Percentiles rank a stretch among this genome's conserved stretches.
Evolutionary conservation across 192 early-diverging fungal species (phyloP).

Genomic region (Helicostylum pulchrum): DNA sequence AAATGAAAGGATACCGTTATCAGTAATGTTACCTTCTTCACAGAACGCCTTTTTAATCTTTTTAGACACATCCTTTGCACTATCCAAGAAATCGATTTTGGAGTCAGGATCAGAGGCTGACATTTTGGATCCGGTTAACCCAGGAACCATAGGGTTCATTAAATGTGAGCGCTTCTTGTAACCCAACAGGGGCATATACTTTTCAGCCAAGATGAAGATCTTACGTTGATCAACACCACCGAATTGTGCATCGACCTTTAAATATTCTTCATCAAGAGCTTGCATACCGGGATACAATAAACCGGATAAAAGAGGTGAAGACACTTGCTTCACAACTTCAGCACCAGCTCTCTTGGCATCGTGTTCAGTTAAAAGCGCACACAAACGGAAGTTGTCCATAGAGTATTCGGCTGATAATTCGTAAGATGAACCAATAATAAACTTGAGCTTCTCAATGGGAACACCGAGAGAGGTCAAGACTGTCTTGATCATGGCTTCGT

Average conservation of each 20-base stretch:
- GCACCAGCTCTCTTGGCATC: constrained; percentile 98
- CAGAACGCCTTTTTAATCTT: constrained; percentile 97
- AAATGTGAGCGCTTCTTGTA: constrained; percentile 96
- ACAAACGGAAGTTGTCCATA: constrained; percentile 88
- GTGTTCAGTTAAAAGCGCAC: constrained; percentile 84
- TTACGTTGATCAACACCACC: constrained; percentile 99
- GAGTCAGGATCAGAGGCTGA: constrained; percentile 93
- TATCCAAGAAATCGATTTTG: constrained; percentile 96
- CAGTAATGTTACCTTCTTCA: constrained; percentile 88
- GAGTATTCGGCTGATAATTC: constrained; percentile 86
- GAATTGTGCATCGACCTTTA: constrained; percentile 91
- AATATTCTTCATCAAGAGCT: constrained; percentile 96
- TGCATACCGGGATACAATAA: constrained; percentile 98
- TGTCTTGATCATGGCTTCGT: constrained; percentile 87
- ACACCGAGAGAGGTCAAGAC: constrained; percentile 93
- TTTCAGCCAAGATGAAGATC: constrained; percentile 97
- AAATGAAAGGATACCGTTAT: constrained; percentile 93
- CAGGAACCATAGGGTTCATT: constrained; percentile 98
- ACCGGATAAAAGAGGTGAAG: constrained; percentile 82
- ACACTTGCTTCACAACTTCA: constrained; percentile 97
- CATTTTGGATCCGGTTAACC: constrained; percentile 94
- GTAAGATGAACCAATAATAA: constrained; percentile 87
- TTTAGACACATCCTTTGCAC: constrained; percentile 66
- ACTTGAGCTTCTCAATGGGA: constrained; percentile 86
- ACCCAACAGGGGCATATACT: constrained; percentile 88